Base-by-base conservation (phyloP, 1,284 basidiomycete species). In the Irpex sp. region DNA sequence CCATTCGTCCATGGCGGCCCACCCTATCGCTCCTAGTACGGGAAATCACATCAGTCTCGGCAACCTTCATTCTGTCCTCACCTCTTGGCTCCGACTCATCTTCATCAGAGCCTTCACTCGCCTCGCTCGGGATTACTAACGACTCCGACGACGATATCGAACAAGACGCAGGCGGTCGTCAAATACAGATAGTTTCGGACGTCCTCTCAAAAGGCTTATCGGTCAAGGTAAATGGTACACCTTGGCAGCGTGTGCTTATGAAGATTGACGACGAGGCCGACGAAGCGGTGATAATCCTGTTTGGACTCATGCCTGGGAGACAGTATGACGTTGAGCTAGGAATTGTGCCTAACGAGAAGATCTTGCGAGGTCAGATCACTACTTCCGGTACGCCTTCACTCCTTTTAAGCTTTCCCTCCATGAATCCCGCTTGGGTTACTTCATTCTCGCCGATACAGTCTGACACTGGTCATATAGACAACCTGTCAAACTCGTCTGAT, bases 1-100 rank as follows among this genome's bases (percentile, higher is more conserved):
- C 87, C 11, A 85, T 92, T 68, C 82, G 89, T n/a, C 91, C 90
- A 8, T 92, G 89, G 86, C 80, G 81, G 4, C 87, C 87, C 40
- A 85, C 85, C 40, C 79, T 92, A 17, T 81, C 85, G 1, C 82
- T 93, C 13, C 78, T 82, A 21, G 87, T 92, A 31, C 82, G 85
- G 56, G 91, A 93, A 77, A 86, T 93, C 59, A 91, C 91, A 37
- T 92, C 91, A 0, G 90, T 93, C 60, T 92, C 89, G 1, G 90
- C 84, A 11, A 89, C 91, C 0, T 92, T 93, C 73, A 82, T 89
- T 63, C 82, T 93, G 37, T 85, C 88, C 0, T 86, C 87, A 3
- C 78, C 78, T 40, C 75, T 82, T 58, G 71, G 69, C n/a, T 38
- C 69, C 38, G 66, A 72, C 65, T 70, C 77, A 49, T 73, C 71